phyloP scores from a whole-genome alignment of 116 monocot genomes.

The Trichopus zeylanicus region DNA sequence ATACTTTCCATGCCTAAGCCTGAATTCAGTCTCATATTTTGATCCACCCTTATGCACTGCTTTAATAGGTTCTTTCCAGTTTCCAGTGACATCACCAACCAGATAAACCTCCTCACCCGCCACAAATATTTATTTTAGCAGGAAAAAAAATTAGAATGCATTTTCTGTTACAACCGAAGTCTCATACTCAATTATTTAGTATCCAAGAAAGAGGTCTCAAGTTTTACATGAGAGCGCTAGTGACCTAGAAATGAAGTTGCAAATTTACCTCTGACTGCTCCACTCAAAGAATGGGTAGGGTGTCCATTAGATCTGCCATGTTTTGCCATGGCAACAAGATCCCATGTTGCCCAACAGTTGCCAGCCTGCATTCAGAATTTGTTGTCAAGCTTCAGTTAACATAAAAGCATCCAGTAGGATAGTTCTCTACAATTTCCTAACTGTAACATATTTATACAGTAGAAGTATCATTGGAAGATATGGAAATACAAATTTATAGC shows the following conservation, averaged over 20 bases:
- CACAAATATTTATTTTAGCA: no score
- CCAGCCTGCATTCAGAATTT: constrained; percentile 43
- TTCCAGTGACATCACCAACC: constrained; percentile 76
- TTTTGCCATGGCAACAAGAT: constrained; percentile 80
- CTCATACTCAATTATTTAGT: no score
- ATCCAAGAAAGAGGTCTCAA: no score
- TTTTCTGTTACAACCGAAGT: no score
- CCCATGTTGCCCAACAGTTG: constrained; percentile 97
- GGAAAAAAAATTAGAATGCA: no score
- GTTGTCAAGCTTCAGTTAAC: not conserved
- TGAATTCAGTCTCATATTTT: constrained; percentile 59
- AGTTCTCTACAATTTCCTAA: not conserved
- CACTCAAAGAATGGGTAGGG: constrained; percentile 83
- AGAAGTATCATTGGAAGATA: no score
- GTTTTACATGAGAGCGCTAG: no score
- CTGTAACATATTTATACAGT: no score
- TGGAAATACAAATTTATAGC: no score
- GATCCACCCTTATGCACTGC: constrained; percentile 61
- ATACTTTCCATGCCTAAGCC: constrained; percentile 87
- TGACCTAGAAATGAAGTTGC: no score
- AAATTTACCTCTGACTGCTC: constrained; percentile 58
- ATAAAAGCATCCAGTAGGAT: not conserved
- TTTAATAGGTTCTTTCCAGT: constrained; percentile 83
- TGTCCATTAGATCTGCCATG: constrained; percentile 55
- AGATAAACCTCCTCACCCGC: constrained; percentile 79